phyloP scores from a whole-genome alignment of 202 grass and related monocot genomes.

The Alloteropsis angusta region DNA sequence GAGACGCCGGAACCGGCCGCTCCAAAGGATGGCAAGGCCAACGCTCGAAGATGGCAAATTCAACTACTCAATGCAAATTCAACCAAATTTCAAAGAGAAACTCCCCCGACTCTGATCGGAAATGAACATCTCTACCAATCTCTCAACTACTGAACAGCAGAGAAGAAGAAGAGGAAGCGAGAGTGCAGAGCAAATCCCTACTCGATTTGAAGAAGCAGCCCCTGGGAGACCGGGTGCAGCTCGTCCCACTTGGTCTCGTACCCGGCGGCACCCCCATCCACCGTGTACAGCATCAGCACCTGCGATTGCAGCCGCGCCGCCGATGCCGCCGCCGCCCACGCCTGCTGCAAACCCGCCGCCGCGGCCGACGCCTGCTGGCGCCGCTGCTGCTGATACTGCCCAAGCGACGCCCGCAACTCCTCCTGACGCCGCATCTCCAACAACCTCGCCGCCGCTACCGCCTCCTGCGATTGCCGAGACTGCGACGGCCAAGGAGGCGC shows the following conservation, averaged over 20 bases:
- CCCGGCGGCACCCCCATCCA: conserved; percentile 32
- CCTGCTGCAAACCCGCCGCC: not conserved
- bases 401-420: not conserved
- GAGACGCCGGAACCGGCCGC: no score
- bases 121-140: conserved; percentile 8
- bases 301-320: not conserved
- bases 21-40: no score
- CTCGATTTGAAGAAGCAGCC: conserved; percentile 66
- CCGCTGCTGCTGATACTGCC: no score
- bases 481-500: not conserved
- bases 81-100: conserved; percentile 3
- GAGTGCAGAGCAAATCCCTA: conserved; percentile 25
- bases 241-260: conserved; percentile 66
- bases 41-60: no score
- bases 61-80: no score
- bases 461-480: not conserved
- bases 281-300: conserved; percentile 47
- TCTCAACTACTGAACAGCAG: not conserved
- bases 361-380: not conserved
- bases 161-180: no score
- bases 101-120: conserved; percentile 7
- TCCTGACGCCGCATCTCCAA: not conserved
- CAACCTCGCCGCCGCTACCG: not conserved
- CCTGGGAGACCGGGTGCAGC: conserved; percentile 61
- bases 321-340: not conserved